Base-by-base conservation (phyloP, 1,284 basidiomycete genomes). In the Trametes sp. region DNA sequence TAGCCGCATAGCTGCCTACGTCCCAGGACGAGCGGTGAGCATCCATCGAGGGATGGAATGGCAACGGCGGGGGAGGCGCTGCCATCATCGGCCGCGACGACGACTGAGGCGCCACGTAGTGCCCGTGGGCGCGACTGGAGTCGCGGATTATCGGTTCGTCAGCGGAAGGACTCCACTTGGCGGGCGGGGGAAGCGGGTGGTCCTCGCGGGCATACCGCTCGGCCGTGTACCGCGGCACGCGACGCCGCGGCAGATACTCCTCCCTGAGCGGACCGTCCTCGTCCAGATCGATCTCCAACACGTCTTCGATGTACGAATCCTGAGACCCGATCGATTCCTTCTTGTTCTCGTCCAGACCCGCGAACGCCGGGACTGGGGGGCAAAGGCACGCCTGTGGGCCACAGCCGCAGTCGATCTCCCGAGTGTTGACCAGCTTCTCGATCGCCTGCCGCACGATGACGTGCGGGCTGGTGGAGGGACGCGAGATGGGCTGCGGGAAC, bases 191-290 rank as follows among this genome's bases (percentile, higher is more conserved):
- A 23, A 92, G 75, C 23, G 70, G 56, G 54, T 80, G 80, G 51
- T 78, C 74, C 13, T 74, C 52, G 49, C 35, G 56, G 26, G 26
- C 42, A 53, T 52, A 33, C 48, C 74, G 73, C 3, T 70, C 63
- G n/a, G 53, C 52, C 45, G 67, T 67, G 61, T 70, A 75, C 48
- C 76, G 72, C 9, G 58, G 45, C 31, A 80, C 73, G 55, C 87
- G 87, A 55, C 89, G 87, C 67, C 80, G 86, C 13, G 92, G 92
- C 60, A 93, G 73, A 65, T 93, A 93, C 70, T 93, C 91, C 72
- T 91, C 88, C 57, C 90, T 80, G 53, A 93, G 78, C 29, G 91
- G 91, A 7, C 91, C 91, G 72, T 92, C 90, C 71, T 92, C 89
- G 69, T 93, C 91, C 48, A 93, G 78, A 75, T 93, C 87, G 56